A percentile compares a stretch with the other conserved stretches of the same genome.
Evolutionary conservation across 352 stramenopile genomes (phyloP).

Genomic region (Nothophytophthora sp.): DNA sequence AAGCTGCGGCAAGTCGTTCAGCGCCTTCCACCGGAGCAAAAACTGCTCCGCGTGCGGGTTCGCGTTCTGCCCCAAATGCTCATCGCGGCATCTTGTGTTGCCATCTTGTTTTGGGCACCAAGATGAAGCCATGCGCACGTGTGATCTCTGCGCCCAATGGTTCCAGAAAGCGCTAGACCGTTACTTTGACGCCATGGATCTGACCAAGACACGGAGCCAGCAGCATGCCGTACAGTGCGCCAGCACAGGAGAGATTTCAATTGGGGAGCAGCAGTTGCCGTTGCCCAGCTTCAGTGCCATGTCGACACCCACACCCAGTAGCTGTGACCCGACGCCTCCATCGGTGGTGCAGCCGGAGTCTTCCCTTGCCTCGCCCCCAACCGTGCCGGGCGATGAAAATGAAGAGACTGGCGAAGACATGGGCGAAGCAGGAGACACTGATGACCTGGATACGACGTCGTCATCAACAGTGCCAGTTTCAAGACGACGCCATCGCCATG

Average conservation of each 20-base stretch:
- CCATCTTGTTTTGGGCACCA: slow-evolving; percentile 59
- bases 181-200: slow-evolving; percentile 66
- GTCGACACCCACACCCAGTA: slow-evolving; percentile 3
- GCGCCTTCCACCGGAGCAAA: slow-evolving; percentile 65
- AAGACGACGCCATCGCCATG: slow-evolving; percentile 19
- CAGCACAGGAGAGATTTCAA: slow-evolving; percentile 17
- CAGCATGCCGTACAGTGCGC: slow-evolving; percentile 8
- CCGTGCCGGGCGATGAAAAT: slow-evolving; percentile 5
- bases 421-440: slow-evolving; percentile 19
- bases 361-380: slow-evolving; percentile 24
- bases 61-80: slow-evolving; percentile 68
- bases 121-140: slow-evolving; percentile 51
- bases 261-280: slow-evolving; percentile 18
- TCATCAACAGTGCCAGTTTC: slow-evolving; percentile 13
- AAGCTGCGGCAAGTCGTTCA: slow-evolving; percentile 67
- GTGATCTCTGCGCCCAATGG: slow-evolving; percentile 60
- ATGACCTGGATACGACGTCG: slow-evolving; percentile 10
- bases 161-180: slow-evolving; percentile 68
- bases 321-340: slow-evolving; percentile 12
- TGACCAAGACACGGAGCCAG: slow-evolving; percentile 22
- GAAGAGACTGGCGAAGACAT: slow-evolving; percentile 18
- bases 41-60: slow-evolving; percentile 63
- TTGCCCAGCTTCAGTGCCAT: slow-evolving; percentile 11
- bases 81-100: slow-evolving; percentile 53
- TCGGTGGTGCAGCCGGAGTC: slow-evolving; percentile 11